Evolutionary conservation across 345 rosid genomes (phyloP), one percentile per base, ranked within the genome.

Genomic region (Citrus reticulata): DNA sequence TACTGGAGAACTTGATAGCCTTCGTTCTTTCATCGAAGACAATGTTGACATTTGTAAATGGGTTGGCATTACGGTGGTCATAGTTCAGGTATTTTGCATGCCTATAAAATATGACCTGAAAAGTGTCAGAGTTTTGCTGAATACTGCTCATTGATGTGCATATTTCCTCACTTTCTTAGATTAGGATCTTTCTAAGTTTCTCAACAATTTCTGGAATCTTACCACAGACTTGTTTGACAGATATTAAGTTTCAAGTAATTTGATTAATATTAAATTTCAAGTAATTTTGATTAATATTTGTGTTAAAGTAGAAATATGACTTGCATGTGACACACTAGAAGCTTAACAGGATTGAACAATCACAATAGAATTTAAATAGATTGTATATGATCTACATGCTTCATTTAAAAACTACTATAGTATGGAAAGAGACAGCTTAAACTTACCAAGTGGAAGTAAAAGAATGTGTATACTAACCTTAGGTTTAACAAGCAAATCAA

Each of bases 1-100:
- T 78, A 93, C 98, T 67, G 98, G 98, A 79, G 97, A 92, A 79
- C 91, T 95, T 81, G 83, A 85, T 69, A 90, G 85, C 81, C 87
- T 95, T 79, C 86, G 86, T 25, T 85, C 87, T 35, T 92, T 95
- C 83, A 75, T 93, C 51, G 93, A 92, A 79, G 86, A 86, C 37
- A 92, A 95, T 86, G 80, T 81, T 27, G 92, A 86, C 78, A 85
- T 92, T 55, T 93, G 97, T 80, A 89, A 93, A 88, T 91, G 95
- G 99, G 89, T 91, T 78, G 98, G 97, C 75, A 83, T 92, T 68
- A 74, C 92, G 55, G 90, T 93, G 59, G 78, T 93, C 54, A 35
- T 73, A 5, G 79, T 93, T 77, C 99, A 93, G 93, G 99, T 95
- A 84, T 69, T 42, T 39, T 46, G 14, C 32, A 16, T 22, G 32